phyloP scores from a whole-genome alignment of 306 rosid genomes.

The Echinosophora koreensis region DNA sequence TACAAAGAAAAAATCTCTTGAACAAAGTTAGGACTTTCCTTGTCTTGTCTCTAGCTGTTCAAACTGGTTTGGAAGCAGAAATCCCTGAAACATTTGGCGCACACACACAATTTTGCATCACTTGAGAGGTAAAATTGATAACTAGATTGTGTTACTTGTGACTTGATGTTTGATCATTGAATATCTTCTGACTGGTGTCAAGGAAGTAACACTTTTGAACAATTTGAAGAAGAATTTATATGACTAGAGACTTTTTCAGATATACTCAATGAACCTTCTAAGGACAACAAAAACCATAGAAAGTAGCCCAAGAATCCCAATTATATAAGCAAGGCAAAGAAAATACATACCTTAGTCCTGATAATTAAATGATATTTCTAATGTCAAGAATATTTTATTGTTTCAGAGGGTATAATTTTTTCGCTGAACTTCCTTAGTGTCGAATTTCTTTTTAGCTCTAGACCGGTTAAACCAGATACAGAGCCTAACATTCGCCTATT shows the following conservation, averaged over 20 bases:
- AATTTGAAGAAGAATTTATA: not conserved
- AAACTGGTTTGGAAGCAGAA: constrained; percentile 17
- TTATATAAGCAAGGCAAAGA: not conserved
- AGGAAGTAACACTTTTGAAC: not conserved
- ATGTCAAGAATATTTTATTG: not conserved
- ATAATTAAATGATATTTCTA: not conserved
- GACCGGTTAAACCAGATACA: too few species aligned
- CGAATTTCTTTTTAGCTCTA: too few species aligned
- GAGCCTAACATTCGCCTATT: too few species aligned
- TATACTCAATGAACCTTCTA: not conserved
- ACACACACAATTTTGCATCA: not conserved
- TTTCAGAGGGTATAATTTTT: not conserved
- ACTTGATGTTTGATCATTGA: not conserved
- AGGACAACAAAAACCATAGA: not conserved
- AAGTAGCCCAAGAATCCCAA: not conserved
- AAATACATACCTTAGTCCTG: not conserved
- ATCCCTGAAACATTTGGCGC: constrained; percentile 16
- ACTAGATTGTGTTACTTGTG: not conserved
- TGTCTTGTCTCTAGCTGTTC: constrained; percentile 49
- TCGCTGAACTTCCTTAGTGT: too few species aligned
- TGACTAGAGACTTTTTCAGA: not conserved
- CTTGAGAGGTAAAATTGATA: not conserved
- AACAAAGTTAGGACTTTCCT: constrained; percentile 47
- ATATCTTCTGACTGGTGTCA: not conserved
- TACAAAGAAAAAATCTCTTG: constrained; percentile 48